Evolutionary conservation across 1,284 basidiomycete genomes (phyloP).

Genomic region (Hypsizygus ulmarius): DNA sequence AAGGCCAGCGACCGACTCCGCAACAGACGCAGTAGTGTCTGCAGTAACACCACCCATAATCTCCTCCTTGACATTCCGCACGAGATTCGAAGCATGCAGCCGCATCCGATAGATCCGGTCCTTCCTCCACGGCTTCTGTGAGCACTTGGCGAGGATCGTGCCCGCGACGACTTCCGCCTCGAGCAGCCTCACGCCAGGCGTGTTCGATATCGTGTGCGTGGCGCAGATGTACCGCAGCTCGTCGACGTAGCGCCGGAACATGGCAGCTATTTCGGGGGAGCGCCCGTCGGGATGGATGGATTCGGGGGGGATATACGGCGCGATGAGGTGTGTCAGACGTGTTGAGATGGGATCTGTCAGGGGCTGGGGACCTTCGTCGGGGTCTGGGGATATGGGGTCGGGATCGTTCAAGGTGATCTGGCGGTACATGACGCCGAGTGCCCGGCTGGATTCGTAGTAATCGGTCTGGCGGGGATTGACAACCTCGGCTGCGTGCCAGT

Average conservation of each 20-base stretch:
- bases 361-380: slow-evolving; percentile 15
- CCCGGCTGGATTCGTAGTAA: slow-evolving; percentile 67
- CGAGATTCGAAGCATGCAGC: slow-evolving; percentile 52
- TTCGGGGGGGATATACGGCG: slow-evolving; percentile 33
- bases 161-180: slow-evolving; percentile 76
- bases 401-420: slow-evolving; percentile 49
- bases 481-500: slow-evolving; percentile 73
- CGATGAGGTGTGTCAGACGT: slow-evolving; percentile 40
- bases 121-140: slow-evolving; percentile 56
- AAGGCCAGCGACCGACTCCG: slow-evolving; percentile 43
- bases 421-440: slow-evolving; percentile 67
- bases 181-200: slow-evolving; percentile 50
- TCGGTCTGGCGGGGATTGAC: slow-evolving; percentile 54
- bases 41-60: slow-evolving; percentile 34
- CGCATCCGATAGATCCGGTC: slow-evolving; percentile 64
- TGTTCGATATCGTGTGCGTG: slow-evolving; percentile 65
- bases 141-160: slow-evolving; percentile 65
- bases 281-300: slow-evolving; percentile 28
- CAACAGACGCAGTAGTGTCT: slow-evolving; percentile 14
- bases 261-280: slow-evolving; percentile 31
- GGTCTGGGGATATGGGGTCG: slow-evolving; percentile 22
- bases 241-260: slow-evolving; percentile 55
- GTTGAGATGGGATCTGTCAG: slow-evolving; percentile 49
- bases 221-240: slow-evolving; percentile 67
- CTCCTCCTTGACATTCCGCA: slow-evolving; percentile 48